Conservation (phyloP, 495 filamentous ascomycete species). For the Achaetomiella virescens region DNA sequence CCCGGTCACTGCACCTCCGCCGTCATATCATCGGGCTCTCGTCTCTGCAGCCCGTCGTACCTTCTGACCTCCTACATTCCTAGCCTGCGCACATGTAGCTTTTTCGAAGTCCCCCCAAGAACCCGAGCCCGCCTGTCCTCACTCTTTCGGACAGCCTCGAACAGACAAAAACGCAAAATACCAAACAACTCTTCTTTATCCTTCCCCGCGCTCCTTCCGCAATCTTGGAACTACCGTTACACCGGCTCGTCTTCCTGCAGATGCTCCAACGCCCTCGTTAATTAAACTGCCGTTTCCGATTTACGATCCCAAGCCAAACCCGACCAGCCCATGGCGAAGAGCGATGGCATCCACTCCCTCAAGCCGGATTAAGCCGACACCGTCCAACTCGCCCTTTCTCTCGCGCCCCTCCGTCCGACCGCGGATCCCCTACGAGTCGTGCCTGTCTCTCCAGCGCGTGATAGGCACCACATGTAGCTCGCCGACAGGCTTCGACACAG, state of each 20-base stretch:
- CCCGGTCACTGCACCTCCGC: not conserved
- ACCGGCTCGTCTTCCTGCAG: conserved; percentile 8
- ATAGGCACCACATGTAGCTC: conserved; percentile 83
- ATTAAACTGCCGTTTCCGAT: not conserved
- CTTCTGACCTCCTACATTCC: conserved; percentile 3
- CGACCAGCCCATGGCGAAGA: conserved; percentile 45
- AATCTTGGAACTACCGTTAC: conserved; percentile 1
- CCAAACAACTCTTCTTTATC: not conserved
- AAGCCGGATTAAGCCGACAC: conserved; percentile 67
- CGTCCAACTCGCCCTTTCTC: conserved; percentile 69
- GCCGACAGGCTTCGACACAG: conserved; percentile 78
- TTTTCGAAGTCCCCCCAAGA: conserved; percentile 1
- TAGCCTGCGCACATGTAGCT: not conserved
- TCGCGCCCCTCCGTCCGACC: conserved; percentile 49
- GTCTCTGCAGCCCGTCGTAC: conserved; percentile 1
- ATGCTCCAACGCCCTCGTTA: conserved; percentile 15
- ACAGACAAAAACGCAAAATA: conserved; percentile 4
- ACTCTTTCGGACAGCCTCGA: conserved; percentile 12
- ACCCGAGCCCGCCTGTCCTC: conserved; percentile 9
- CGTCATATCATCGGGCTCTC: not conserved
- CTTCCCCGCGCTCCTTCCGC: conserved; percentile 1
- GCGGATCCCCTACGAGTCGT: conserved; percentile 38
- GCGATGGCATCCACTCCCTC: conserved; percentile 53
- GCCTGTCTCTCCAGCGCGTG: conserved; percentile 70
- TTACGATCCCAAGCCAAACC: not conserved